These are phyloP conservation scores for Colletotrichum sp. DNA, from an alignment of 2,329 filamentous ascomycete species.

Conservation along the genomic window DNA sequence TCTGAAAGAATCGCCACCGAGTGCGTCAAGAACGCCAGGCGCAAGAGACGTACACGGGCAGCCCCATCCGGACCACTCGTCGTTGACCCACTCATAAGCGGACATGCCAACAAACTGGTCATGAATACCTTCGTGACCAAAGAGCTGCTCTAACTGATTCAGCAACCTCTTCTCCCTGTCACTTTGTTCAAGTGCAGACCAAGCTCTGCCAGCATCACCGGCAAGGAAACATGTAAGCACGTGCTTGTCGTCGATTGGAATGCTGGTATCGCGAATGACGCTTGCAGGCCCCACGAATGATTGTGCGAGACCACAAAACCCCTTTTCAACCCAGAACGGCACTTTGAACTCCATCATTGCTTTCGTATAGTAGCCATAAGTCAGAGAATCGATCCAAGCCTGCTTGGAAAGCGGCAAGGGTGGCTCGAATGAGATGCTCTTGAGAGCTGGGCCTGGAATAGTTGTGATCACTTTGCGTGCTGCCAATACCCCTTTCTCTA, in stretches of 20 bases:
- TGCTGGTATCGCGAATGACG: conserved; percentile 49
- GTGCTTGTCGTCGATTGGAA: conserved; percentile 30
- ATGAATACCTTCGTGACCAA: conserved; percentile 13
- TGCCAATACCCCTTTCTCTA: conserved; percentile 30
- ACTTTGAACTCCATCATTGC: conserved; percentile 46
- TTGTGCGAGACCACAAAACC: conserved; percentile 49
- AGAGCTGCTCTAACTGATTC: conserved; percentile 30
- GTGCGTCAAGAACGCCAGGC: conserved; percentile 41
- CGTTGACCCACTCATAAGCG: conserved; percentile 40
- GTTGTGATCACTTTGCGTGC: conserved; percentile 53
- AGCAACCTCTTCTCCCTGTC: conserved; percentile 28
- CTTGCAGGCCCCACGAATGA: conserved; percentile 50
- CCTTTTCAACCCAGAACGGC: conserved; percentile 41
- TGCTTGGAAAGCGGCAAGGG: conserved; percentile 45
- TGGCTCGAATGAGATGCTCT: conserved; percentile 52
- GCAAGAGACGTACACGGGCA: conserved; percentile 41
- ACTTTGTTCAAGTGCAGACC: conserved; percentile 26
- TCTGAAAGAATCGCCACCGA: conserved; percentile 36
- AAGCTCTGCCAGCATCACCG: conserved; percentile 37
- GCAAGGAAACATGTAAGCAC: conserved; percentile 45
- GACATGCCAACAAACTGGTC: conserved; percentile 35
- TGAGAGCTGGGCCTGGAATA: conserved; percentile 49
- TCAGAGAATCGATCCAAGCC: conserved; percentile 33
- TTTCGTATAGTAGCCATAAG: conserved; percentile 56
- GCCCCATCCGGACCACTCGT: conserved; percentile 42